Base-by-base conservation (phyloP, 73 alveolate species). In the Uronychia setigera region DNA sequence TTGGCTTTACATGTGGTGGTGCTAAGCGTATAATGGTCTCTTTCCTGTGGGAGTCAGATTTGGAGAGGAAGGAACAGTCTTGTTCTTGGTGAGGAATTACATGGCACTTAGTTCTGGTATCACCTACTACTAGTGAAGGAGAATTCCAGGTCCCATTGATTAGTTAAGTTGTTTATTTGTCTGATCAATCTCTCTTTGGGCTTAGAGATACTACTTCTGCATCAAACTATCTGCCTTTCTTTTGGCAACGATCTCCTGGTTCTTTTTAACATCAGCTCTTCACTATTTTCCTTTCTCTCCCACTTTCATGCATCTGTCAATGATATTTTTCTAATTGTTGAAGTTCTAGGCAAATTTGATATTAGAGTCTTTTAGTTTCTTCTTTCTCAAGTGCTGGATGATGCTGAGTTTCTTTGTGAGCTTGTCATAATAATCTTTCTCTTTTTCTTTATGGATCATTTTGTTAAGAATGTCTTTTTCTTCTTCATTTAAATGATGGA, bases 401-500 rank as follows among this genome's bases (percentile, higher is more conserved):
- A 81, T 81, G 31, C 32, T 19, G 11, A 81, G 31, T 26, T 33
- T 59, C 35, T 81, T 81, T 9, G 27, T 31, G 1, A 81, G 32
- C 32, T 81, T 81, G 11, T 81, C 88, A 31, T 14, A n/a, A 29
- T 35, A 31, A n/a, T 81, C 88, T 11, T 35, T n/a, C 35, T 81
- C 88, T 35, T 82, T 82, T 32, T 58, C 82, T 74, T 60, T 74
- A n/a, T 33, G 28, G n/a, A 74, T 74, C 77, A 82, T 31, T 19
- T 80, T 77, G 9, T 60, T 34, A 1, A 82, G 25, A 0, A 82
- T 82, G 11, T 74, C 78, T 29, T 67, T 82, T 29, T 82, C 89
- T 11, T 82, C 89, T 60, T 82, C 79, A 57, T 82, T 82, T 28
- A 58, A 74, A 27, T 82, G 60, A 19, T 82, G 80, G 59, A 82